Evolutionary conservation across 345 rosid genomes (phyloP).

Genomic region (Populus deltoides): DNA sequence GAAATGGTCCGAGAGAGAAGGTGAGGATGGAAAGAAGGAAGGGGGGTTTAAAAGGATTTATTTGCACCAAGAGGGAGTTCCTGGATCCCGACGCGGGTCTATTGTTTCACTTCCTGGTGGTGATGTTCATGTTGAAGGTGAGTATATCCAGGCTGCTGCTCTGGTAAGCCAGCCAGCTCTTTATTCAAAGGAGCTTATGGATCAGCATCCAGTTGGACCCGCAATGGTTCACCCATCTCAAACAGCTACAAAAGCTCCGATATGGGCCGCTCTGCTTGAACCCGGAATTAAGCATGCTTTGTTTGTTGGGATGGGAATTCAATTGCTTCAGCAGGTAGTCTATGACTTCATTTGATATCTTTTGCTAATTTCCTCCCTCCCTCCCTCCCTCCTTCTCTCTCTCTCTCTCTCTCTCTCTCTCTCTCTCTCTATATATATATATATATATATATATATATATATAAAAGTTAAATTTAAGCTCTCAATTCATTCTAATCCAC

Average conservation of each 20-base stretch:
- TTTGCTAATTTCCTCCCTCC: not conserved
- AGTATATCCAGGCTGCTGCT: conserved; percentile 83
- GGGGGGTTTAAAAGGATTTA: conserved; percentile 81
- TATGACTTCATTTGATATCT: conserved; percentile 1
- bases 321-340: conserved; percentile 86
- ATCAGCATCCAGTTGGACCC: conserved; percentile 25
- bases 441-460: no score
- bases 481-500: not conserved
- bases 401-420: no score
- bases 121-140: conserved; percentile 49
- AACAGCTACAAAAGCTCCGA: conserved; percentile 54
- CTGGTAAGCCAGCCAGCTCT: conserved; percentile 36
- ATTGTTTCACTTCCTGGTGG: conserved; percentile 66
- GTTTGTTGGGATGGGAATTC: conserved; percentile 85
- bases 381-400: no score
- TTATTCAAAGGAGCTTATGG: conserved; percentile 20
- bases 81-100: conserved; percentile 78
- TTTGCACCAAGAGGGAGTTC: conserved; percentile 69
- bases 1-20: conserved; percentile 71
- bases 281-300: conserved; percentile 90
- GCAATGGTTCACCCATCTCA: conserved; percentile 37
- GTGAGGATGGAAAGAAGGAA: conserved; percentile 66
- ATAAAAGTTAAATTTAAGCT: not conserved
- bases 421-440: no score
- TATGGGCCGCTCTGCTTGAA: conserved; percentile 79